Percentiles rank a stretch among this genome's conserved stretches.
Evolutionary conservation across 202 grass and related monocot species (phyloP).

Genomic region (Sporobolus alterniflorus): DNA sequence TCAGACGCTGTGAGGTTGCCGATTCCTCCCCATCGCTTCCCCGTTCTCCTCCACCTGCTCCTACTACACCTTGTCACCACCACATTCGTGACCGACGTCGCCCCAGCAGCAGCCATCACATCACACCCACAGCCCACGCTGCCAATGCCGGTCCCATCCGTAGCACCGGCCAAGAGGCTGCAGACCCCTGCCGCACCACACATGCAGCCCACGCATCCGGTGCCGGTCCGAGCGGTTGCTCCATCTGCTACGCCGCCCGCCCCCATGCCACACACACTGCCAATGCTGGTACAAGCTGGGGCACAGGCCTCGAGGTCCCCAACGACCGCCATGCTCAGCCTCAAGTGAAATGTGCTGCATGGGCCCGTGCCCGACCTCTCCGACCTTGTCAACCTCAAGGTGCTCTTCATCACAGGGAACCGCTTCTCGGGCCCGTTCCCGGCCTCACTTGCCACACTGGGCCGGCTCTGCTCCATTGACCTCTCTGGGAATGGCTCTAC

Average conservation of each 20-base stretch:
- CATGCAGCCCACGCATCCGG: slow-evolving; percentile 9
- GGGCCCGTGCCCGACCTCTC: slow-evolving; percentile 79
- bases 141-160: background rate
- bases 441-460: slow-evolving; percentile 55
- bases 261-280: background rate
- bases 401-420: slow-evolving; percentile 78
- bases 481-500: slow-evolving; percentile 70
- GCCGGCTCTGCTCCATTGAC: slow-evolving; percentile 80
- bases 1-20: too few species aligned
- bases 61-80: background rate
- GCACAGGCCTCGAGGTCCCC: background rate
- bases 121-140: slow-evolving; percentile 37
- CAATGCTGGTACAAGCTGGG: background rate
- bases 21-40: background rate
- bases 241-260: background rate
- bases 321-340: slow-evolving; percentile 60
- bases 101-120: too few species aligned
- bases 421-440: slow-evolving; percentile 87
- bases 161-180: background rate
- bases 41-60: background rate
- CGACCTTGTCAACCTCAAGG: slow-evolving; percentile 76
- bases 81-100: background rate
- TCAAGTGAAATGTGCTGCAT: slow-evolving; percentile 78
- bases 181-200: background rate
- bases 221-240: background rate